Evolutionary conservation across 768 basidiomycete genomes (phyloP).

Genomic region (Lepiota subincarnata): DNA sequence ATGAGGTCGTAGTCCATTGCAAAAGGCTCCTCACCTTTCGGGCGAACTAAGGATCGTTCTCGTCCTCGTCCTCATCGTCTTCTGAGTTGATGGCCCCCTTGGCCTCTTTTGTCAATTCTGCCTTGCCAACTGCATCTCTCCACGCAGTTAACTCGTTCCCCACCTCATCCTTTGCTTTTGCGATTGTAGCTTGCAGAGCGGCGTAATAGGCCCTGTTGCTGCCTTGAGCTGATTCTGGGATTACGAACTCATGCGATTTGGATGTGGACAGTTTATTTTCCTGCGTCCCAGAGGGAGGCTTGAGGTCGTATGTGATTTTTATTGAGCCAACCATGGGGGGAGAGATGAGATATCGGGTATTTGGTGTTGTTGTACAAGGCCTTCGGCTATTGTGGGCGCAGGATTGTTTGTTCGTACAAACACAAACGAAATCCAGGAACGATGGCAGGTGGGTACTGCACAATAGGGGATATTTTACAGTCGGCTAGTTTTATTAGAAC

Average conservation of each 20-base stretch:
- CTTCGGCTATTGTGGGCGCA: no score
- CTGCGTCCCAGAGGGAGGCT: conserved; percentile 32
- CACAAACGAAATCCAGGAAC: no score
- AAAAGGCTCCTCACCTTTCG: conserved; percentile 8
- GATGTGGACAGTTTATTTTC: conserved; percentile 15
- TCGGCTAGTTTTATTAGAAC: no score
- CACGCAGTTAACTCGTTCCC: conserved; percentile 71
- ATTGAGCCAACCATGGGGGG: conserved; percentile 25
- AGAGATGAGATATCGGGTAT: conserved; percentile 14
- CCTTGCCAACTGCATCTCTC: conserved; percentile 68
- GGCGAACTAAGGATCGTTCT: conserved; percentile 10
- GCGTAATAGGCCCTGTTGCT: conserved; percentile 44
- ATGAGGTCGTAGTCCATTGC: not conserved
- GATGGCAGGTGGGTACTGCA: no score
- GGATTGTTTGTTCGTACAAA: no score
- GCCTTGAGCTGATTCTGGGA: conserved; percentile 16
- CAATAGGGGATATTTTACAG: no score
- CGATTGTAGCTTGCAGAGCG: conserved; percentile 44
- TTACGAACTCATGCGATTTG: conserved; percentile 18
- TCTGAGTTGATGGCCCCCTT: conserved; percentile 39
- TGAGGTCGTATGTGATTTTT: conserved; percentile 39
- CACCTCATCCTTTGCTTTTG: conserved; percentile 46
- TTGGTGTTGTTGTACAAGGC: conserved; percentile 17
- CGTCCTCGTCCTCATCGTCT: conserved; percentile 35
- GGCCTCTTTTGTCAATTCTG: conserved; percentile 58